phyloP scores from a whole-genome alignment of 2,329 filamentous ascomycete species.

The Aspergillus piperis region DNA sequence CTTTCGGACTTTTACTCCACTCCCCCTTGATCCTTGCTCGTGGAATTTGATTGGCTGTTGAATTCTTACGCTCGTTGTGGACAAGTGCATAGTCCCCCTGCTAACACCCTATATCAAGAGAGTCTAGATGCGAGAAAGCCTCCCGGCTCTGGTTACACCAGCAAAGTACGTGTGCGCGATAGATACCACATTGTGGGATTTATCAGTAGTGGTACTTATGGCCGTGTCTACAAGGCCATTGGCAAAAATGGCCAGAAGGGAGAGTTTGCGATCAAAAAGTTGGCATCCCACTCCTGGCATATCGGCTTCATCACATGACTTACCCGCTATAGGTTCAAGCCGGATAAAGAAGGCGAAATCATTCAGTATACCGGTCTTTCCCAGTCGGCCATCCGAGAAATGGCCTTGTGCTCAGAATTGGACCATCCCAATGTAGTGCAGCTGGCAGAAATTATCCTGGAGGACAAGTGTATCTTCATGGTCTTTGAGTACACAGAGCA shows the following conservation, averaged over 20 bases:
- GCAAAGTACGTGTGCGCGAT: slow-evolving; percentile 85
- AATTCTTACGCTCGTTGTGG: background rate
- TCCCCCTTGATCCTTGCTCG: slow-evolving; percentile 9
- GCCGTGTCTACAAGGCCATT: slow-evolving; percentile 93
- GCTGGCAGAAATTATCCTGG: slow-evolving; percentile 91
- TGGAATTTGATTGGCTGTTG: slow-evolving; percentile 5
- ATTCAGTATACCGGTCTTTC: slow-evolving; percentile 96
- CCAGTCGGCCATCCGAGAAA: slow-evolving; percentile 94
- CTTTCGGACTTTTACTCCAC: background rate
- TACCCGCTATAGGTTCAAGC: slow-evolving; percentile 68
- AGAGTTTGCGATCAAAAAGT: slow-evolving; percentile 99
- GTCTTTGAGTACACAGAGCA: slow-evolving; percentile 99
- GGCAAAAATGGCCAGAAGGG: slow-evolving; percentile 71
- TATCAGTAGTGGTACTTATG: slow-evolving; percentile 97
- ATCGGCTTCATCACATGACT: slow-evolving; percentile 11
- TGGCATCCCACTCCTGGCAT: slow-evolving; percentile 24
- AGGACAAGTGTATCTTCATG: slow-evolving; percentile 99
- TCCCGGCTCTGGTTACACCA: slow-evolving; percentile 55
- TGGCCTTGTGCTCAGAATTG: slow-evolving; percentile 93
- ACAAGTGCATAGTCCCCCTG: background rate
- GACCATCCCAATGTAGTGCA: slow-evolving; percentile 86
- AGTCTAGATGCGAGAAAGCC: slow-evolving; percentile 43
- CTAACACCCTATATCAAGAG: slow-evolving; percentile 37
- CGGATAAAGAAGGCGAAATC: slow-evolving; percentile 94
- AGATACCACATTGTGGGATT: slow-evolving; percentile 97